Percentiles rank a stretch among this genome's conserved stretches.
These are phyloP conservation scores for Metschnikowia picachoensis DNA, from an alignment of 805 yeast species.

Conservation along the genomic window DNA sequence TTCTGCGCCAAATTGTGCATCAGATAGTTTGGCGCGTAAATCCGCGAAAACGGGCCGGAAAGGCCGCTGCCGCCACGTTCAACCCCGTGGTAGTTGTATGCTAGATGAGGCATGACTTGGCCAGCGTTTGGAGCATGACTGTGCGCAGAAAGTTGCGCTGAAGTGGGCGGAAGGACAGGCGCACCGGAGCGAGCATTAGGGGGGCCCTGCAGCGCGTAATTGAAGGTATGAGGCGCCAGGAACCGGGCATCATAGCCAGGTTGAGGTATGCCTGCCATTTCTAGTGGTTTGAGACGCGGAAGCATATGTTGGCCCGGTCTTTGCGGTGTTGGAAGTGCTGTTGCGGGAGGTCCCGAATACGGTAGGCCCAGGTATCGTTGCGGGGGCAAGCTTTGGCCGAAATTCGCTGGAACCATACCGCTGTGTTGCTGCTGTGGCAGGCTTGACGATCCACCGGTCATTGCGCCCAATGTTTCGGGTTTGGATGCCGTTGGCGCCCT, in stretches of 20 bases:
- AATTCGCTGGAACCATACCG: not conserved
- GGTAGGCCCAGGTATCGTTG: not conserved
- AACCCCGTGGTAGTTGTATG: not conserved
- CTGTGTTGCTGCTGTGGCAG: not conserved
- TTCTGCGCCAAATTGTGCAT: not conserved
- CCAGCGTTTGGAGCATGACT: not conserved
- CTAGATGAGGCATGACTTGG: not conserved
- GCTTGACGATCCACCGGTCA: not conserved
- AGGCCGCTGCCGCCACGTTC: not conserved
- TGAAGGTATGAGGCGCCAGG: slow-evolving; percentile 1
- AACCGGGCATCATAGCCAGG: not conserved
- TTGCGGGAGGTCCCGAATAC: not conserved
- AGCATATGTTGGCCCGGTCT: not conserved
- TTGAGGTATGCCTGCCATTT: not conserved
- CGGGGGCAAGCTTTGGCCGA: not conserved
- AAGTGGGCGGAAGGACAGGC: slow-evolving; percentile 1
- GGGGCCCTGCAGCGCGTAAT: not conserved
- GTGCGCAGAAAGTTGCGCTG: not conserved
- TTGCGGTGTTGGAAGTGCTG: slow-evolving; percentile 2
- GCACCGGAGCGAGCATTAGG: not conserved
- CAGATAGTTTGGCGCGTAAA: not conserved
- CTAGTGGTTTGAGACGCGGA: slow-evolving; percentile 4
- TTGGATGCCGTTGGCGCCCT: not conserved
- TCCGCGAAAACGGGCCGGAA: not conserved
- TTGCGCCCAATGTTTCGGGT: not conserved